Evolutionary conservation across 1,284 basidiomycete species (phyloP), one percentile per base, ranked within the genome.

Genomic region (Fomitopsis betulina): DNA sequence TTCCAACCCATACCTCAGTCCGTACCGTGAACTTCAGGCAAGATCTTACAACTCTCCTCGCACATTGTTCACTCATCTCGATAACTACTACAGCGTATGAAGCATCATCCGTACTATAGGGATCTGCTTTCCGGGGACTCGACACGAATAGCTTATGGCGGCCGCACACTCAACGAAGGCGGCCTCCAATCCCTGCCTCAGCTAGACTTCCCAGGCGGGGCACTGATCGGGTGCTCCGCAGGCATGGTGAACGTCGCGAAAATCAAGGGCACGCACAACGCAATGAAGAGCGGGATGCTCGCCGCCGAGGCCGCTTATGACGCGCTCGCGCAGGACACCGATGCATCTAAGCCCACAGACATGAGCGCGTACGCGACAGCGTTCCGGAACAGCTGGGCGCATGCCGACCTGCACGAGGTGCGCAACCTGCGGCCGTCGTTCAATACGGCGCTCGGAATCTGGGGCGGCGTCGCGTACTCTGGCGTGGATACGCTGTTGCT

Each of bases 211-310:
- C 94, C 96, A 0, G 96, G 97, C 15, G 96, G 97, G 33, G 96
- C 95, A 0, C 76, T 99, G 49, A 86, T 99, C 53, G 96, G 96
- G 1, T 98, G 96, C 75, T 91, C 94, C 0, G 96, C 96, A 0
- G 97, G 94, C 23, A 96, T 99, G 75, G 83, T 99, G 59, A 99
- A 99, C 75, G 85, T 98, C 15, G 91, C 96, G 40, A 99, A 98
- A 78, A 99, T 99, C 76, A 99, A 99, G 74, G 96, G 96, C n/a
- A 97, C 96, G 0, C 97, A 99, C 73, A 98, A 96, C 61, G 96
- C 96, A n/a, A 98, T 99, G 96, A 97, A 98, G 79, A 93, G 90
- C 47, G 96, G 96, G 21, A 98, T 98, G 89, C 79, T 98, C 21
- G 96, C 96, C 37, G 97, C 94, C 2, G 96, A 99, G 72, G 81